Base-by-base conservation (phyloP, 306 rosid species). In the Notholithocarpus densiflorus region DNA sequence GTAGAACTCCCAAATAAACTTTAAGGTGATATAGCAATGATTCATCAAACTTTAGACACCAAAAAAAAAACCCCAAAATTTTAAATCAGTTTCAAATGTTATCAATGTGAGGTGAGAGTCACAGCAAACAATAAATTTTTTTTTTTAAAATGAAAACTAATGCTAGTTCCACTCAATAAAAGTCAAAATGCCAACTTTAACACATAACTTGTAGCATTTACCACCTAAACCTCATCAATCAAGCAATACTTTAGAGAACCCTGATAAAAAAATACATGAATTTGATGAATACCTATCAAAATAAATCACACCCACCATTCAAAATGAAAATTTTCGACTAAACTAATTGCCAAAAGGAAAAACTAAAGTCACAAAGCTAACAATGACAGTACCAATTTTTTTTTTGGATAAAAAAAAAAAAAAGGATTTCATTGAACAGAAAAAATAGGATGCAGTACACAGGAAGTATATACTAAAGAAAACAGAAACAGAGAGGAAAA, bases 361-460 rank as follows among this genome's bases (percentile, higher is more conserved):
- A 80, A 40, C 83, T 27, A 18, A 19, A 73, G 74, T 52, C 66
- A 56, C 77, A 74, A 54, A 34, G 51, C 8, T 14, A 64, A 82
- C 40, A 78, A 31, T 80, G 71, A 75, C 45, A 81, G 89, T 26
- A 74, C 73, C 78, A 59, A 26, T 65, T 51, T 37, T 7, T 37
- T 1, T 40, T 40, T 40, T 0, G 12, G 12, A 8, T 8, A 0
- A 40, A 40, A 37, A 37, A 37, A 6, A 34, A 40, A 40, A 2
- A 6, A 8, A 40, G 1, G 12, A 40, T 40, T 8, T 40, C 45
- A 40, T 40, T 40, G 45, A 40, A 40, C 45, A 40, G 45, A 40
- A 40, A 40, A 40, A 40, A 40, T 3, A 40, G 45, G 45, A 40
- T 40, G 45, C 45, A 40, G 45, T 2, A 40, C 45, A 40, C 11